Evolutionary conservation across 345 rosid genomes (phyloP).

Genomic region (Punica granatum): DNA sequence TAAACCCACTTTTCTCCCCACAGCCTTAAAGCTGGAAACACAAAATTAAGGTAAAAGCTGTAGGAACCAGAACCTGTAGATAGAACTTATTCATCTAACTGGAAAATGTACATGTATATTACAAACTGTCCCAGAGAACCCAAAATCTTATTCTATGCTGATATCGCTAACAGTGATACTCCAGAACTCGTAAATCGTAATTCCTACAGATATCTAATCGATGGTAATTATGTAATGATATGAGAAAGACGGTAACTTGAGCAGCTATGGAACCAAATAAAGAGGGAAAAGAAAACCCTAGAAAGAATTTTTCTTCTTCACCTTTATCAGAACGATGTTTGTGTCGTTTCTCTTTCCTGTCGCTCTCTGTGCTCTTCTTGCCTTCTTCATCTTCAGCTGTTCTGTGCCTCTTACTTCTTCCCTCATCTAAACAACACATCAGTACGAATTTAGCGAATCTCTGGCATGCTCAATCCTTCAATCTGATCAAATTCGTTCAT

Average conservation of each 20-base stretch:
- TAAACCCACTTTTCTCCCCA: neutral
- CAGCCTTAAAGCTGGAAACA: neutral
- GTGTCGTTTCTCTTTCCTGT: constrained; percentile 48
- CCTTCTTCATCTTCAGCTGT: constrained; percentile 32
- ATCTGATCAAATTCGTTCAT: neutral
- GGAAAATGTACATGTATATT: neutral
- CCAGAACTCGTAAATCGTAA: neutral
- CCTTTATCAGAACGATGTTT: constrained; percentile 54
- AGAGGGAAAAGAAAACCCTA: neutral
- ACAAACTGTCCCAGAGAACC: neutral
- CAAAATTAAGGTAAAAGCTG: neutral
- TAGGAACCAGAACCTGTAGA: neutral
- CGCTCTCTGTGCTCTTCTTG: constrained; percentile 33
- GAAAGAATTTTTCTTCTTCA: constrained; percentile 9
- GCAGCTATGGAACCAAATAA: neutral
- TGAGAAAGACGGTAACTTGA: neutral
- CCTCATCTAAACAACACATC: constrained; percentile 38
- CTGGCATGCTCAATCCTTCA: neutral
- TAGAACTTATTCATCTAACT: neutral
- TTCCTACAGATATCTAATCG: too few species aligned
- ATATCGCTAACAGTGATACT: neutral
- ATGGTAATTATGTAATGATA: too few species aligned
- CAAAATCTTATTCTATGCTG: neutral
- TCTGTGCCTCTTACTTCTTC: constrained; percentile 43
- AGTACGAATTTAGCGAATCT: neutral